Percentiles rank a stretch among this genome's conserved stretches.
Conservation (phyloP, 768 basidiomycete genomes). For the Lactifluus echinatus region DNA sequence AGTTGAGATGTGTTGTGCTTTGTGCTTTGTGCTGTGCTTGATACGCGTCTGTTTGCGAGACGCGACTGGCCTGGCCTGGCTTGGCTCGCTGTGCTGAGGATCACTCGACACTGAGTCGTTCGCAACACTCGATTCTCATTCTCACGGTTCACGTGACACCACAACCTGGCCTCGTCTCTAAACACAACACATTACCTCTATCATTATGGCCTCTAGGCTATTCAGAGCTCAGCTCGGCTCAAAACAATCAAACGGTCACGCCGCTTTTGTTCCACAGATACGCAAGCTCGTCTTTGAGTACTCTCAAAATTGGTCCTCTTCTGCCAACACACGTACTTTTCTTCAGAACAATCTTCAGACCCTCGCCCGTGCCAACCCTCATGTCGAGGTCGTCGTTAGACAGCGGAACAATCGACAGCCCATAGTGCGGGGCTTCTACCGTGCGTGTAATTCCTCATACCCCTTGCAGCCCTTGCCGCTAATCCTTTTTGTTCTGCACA, state of each 20-base stretch:
- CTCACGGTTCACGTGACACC: slow-evolving; percentile 17
- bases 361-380: slow-evolving; percentile 65
- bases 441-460: slow-evolving; percentile 34
- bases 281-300: slow-evolving; percentile 85
- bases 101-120: no score
- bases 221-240: slow-evolving; percentile 45
- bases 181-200: background rate
- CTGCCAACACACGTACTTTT: slow-evolving; percentile 60
- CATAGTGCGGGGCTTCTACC: slow-evolving; percentile 75
- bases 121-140: background rate
- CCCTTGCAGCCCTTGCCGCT: background rate
- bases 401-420: slow-evolving; percentile 71
- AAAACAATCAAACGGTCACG: slow-evolving; percentile 64
- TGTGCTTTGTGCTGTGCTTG: no score
- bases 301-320: slow-evolving; percentile 77
- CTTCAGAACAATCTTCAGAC: slow-evolving; percentile 52
- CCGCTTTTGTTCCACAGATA: slow-evolving; percentile 65
- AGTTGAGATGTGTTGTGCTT: slow-evolving; percentile 16
- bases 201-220: slow-evolving; percentile 29
- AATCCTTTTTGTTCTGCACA: slow-evolving; percentile 28
- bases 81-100: no score
- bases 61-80: slow-evolving; percentile 13
- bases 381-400: slow-evolving; percentile 78
- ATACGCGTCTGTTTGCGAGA: slow-evolving; percentile 29
- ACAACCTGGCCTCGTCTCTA: background rate